Conservation (phyloP, 2,329 filamentous ascomycete species). For the Beauveria medogensis region DNA sequence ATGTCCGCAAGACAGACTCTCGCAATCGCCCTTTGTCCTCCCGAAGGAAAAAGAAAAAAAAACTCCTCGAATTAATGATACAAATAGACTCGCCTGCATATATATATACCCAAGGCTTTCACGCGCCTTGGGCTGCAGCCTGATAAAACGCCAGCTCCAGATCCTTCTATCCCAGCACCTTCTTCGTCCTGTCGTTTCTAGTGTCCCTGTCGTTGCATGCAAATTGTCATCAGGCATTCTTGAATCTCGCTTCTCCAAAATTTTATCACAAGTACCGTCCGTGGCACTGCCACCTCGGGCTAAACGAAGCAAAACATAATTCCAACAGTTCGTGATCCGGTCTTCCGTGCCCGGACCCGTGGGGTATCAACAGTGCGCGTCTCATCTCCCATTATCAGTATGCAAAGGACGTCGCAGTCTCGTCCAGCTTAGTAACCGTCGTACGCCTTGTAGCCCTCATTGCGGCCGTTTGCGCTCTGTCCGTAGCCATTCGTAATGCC, state of each 20-base stretch:
- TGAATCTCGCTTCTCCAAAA: conserved; percentile 5
- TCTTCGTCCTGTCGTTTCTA: background rate
- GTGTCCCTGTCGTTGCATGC: conserved; percentile 9
- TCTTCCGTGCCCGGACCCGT: background rate
- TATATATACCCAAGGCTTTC: background rate
- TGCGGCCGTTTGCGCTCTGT: conserved; percentile 26
- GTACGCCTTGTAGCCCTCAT: conserved; percentile 29
- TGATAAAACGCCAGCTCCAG: conserved; percentile 7
- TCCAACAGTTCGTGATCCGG: conserved; percentile 5
- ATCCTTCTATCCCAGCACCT: conserved; percentile 7
- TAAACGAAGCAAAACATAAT: conserved; percentile 7
- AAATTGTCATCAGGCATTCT: conserved; percentile 6
- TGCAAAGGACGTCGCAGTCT: background rate
- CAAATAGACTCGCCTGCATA: background rate
- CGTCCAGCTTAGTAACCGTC: conserved; percentile 30
- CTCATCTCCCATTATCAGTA: background rate
- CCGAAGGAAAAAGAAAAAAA: background rate
- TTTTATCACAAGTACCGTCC: background rate
- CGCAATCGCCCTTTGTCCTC: background rate
- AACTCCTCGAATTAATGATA: conserved; percentile 7
- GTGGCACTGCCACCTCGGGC: conserved; percentile 2
- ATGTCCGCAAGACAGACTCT: background rate
- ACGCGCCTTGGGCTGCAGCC: background rate
- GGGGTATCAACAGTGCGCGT: conserved; percentile 10
- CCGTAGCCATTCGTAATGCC: conserved; percentile 31